Base-by-base conservation (phyloP, 371 early-diverging fungal species). In the Paraphysoderma sedebokerense region DNA sequence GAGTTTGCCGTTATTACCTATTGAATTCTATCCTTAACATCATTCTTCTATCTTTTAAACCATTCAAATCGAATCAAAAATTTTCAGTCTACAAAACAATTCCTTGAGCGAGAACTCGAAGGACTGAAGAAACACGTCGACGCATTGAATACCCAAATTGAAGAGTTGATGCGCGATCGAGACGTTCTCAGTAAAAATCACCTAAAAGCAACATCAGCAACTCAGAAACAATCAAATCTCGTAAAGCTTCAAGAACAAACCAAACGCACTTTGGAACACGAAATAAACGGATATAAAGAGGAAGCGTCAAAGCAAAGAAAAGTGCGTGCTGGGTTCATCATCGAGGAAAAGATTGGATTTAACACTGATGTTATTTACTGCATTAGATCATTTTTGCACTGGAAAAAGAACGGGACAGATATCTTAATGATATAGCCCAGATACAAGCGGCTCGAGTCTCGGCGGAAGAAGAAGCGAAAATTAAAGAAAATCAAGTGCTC, bases 301-400 rank as follows among this genome's bases (percentile, higher is more conserved):
- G 65, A 65, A 45, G 63, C 63, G 5, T 39, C 57, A 11, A 64
- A 64, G 44, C 61, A 60, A 58, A 45, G 62, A 55, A 64, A 64
- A 51, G n/a, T 57, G 52, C n/a, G 33, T 26, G 6, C n/a, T n/a
- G n/a, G n/a, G n/a, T n/a, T n/a, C n/a, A n/a, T n/a, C n/a, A n/a
- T n/a, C n/a, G 31, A 0, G 38, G 6, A 20, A 1, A 29, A 19
- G 23, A 0, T 5, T 28, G 22, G n/a, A n/a, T n/a, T n/a, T 0
- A 27, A 7, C 31, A 35, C 1, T 53, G 20, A 27, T 26, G 12
- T 5, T 40, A 23, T 9, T 7, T 22, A 9, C 35, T 39, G 12
- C 17, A 12, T 27, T 38, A 61, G 57, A 28, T 65, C 31, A 65
- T 65, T 22, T 55, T 52, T 23, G 35, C 56, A 2, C 53, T 65